Base-by-base conservation (phyloP, 768 basidiomycete species). In the Atractiella rhizophila region DNA sequence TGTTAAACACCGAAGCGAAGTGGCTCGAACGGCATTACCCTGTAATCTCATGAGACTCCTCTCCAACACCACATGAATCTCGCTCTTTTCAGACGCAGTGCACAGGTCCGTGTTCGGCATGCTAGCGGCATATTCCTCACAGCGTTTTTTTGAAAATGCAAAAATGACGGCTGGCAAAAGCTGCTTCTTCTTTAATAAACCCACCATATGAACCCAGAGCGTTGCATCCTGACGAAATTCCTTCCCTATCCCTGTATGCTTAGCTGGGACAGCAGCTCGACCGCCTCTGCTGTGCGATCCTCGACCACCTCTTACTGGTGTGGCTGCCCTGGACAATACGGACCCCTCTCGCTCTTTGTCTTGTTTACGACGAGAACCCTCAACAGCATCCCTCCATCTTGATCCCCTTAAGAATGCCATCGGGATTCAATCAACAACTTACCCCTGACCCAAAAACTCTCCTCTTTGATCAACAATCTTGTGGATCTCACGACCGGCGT, bases 321-420 rank as follows among this genome's bases (percentile, higher is more conserved):
- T 54, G 67, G 68, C 19, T 62, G 58, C 42, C 47, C 55, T 7
- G 82, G 6, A 75, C 71, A 26, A 94, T 59, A 0, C 91, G 91
- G 2, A 82, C 82, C 85, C 85, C 61, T 96, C 85, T 37, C 91
- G 69, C 57, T 96, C 88, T 57, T 94, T 96, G 56, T 96, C 91
- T 58, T 98, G 91, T 60, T 96, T 98, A 28, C 86, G 68, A 37
- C 73, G 69, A 16, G 88, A 62, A 2, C 86, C 74, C 49, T 94
- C 83, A 13, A 71, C 70, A 0, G 91, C 91, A 28, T 76, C 74
- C 55, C 82, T 80, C 62, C 85, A 86, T 11, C n/a, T n/a, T n/a
- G n/a, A n/a, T n/a, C n/a, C n/a, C 86, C 86, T 47, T 31, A 16
- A 25, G 39, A n/a, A 20, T 5, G 20, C 30, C 11, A 44, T 36